Conservation (phyloP, 2,329 filamentous ascomycete species). For the Anisogramma anomala region DNA sequence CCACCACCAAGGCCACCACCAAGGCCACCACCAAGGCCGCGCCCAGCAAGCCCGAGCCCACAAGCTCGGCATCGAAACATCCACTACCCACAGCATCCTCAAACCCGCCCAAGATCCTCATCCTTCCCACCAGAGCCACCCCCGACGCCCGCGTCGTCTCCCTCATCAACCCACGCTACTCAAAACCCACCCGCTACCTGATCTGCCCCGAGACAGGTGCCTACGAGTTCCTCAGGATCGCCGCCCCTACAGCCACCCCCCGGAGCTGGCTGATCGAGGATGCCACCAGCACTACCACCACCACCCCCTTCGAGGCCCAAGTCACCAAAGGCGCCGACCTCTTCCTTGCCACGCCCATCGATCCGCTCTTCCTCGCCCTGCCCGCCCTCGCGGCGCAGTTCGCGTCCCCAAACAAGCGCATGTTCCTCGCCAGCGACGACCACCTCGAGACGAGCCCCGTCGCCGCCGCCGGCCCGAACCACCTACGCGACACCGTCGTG, state of each 20-base stretch:
- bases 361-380: slow-evolving; percentile 73
- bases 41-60: slow-evolving; percentile 19
- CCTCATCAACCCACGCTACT: slow-evolving; percentile 47
- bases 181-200: slow-evolving; percentile 46
- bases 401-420: slow-evolving; percentile 35
- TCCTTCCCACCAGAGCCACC: slow-evolving; percentile 45
- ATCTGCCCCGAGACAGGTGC: slow-evolving; percentile 50
- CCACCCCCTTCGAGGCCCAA: slow-evolving; percentile 21
- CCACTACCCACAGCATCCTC: slow-evolving; percentile 27
- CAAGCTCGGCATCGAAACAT: slow-evolving; percentile 28
- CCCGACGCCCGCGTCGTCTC: slow-evolving; percentile 46
- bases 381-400: slow-evolving; percentile 49
- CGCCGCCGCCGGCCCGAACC: slow-evolving; percentile 34
- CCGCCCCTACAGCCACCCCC: slow-evolving; percentile 40
- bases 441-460: slow-evolving; percentile 53
- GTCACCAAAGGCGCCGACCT: slow-evolving; percentile 59
- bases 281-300: slow-evolving; percentile 1
- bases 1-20: too few species aligned
- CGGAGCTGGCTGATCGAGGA: slow-evolving; percentile 51
- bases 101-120: slow-evolving; percentile 44
- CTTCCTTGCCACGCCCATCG: slow-evolving; percentile 73
- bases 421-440: slow-evolving; percentile 61
- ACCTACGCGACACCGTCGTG: slow-evolving; percentile 45
- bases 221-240: slow-evolving; percentile 52
- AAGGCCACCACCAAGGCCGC: too few species aligned